Evolutionary conservation across 2,329 filamentous ascomycete genomes (phyloP).

Genomic region (Neonectria coccinea): DNA sequence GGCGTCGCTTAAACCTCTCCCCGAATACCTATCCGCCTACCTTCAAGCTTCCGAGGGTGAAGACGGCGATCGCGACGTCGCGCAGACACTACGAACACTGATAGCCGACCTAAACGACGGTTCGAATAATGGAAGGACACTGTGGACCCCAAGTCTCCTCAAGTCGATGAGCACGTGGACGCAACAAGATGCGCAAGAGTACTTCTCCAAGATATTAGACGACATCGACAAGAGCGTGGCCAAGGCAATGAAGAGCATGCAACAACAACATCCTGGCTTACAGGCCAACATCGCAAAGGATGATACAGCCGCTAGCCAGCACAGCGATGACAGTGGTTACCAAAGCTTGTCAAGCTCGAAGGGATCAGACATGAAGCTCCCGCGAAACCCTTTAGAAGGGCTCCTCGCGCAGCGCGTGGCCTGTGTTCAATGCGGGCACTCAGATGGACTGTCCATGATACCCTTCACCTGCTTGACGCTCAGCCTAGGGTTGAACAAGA

Average conservation of each 20-base stretch:
- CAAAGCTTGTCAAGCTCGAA: conserved; percentile 59
- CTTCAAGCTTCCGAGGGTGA: conserved; percentile 47
- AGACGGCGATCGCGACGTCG: conserved; percentile 51
- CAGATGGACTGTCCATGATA: conserved; percentile 88
- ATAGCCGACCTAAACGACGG: conserved; percentile 77
- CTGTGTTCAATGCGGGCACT: conserved; percentile 86
- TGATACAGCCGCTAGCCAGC: conserved; percentile 59
- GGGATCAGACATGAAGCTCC: conserved; percentile 51
- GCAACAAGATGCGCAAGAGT: conserved; percentile 98
- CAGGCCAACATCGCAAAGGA: conserved; percentile 55
- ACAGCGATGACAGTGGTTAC: conserved; percentile 70
- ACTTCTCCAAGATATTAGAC: conserved; percentile 90
- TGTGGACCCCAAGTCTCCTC: conserved; percentile 85
- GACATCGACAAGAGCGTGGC: conserved; percentile 83
- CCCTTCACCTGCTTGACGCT: conserved; percentile 95
- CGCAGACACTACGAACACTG: conserved; percentile 69
- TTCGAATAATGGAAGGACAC: conserved; percentile 76
- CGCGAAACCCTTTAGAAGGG: conserved; percentile 86
- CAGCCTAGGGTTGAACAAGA: conserved; percentile 74
- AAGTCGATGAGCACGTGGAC: conserved; percentile 96
- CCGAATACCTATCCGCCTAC: conserved; percentile 70
- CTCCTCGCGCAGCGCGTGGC: conserved; percentile 88
- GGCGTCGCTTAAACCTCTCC: conserved; percentile 78
- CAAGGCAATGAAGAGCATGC: conserved; percentile 54
- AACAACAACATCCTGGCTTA: conserved; percentile 51